Evolutionary conservation across 805 yeast genomes (phyloP).

Genomic region (Myxozyma monticola): DNA sequence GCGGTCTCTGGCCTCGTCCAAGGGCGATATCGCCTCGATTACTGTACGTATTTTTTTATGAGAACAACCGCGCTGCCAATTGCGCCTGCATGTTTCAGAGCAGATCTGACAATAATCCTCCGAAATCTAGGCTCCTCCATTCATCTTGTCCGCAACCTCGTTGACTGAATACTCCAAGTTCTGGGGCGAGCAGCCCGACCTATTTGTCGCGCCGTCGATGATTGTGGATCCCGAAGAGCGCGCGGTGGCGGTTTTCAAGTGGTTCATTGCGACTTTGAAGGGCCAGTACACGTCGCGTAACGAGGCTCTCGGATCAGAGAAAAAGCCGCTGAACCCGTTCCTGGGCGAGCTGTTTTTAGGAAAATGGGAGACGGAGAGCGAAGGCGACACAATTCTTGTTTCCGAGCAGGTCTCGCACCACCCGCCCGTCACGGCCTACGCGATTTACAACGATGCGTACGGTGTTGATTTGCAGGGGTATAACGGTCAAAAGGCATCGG

Average conservation of each 20-base stretch:
- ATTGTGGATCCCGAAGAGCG: slow-evolving; percentile 54
- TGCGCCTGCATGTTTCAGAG: background rate
- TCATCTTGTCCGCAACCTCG: slow-evolving; percentile 87
- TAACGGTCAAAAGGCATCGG: slow-evolving; percentile 82
- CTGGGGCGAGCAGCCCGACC: slow-evolving; percentile 85
- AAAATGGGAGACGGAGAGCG: slow-evolving; percentile 61
- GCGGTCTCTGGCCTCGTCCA: slow-evolving; percentile 86
- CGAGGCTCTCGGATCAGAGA: slow-evolving; percentile 91
- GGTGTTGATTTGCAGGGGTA: slow-evolving; percentile 79
- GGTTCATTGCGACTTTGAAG: slow-evolving; percentile 89
- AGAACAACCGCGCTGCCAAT: background rate
- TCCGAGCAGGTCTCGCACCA: slow-evolving; percentile 97
- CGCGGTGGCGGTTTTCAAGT: slow-evolving; percentile 76
- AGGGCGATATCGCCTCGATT: slow-evolving; percentile 87
- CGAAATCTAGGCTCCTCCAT: slow-evolving; percentile 84
- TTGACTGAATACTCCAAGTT: slow-evolving; percentile 88
- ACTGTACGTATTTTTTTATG: slow-evolving; percentile 44
- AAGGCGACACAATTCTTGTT: slow-evolving; percentile 76
- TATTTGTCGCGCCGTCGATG: slow-evolving; percentile 67
- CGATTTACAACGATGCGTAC: slow-evolving; percentile 70
- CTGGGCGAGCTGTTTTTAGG: slow-evolving; percentile 93
- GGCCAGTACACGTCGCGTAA: slow-evolving; percentile 92
- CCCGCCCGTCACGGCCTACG: slow-evolving; percentile 95
- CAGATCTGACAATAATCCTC: too few relatives aligned
- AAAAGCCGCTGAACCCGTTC: slow-evolving; percentile 95